Base-by-base conservation (phyloP, 257 asterid genomes). In the Asclepias syriaca region DNA sequence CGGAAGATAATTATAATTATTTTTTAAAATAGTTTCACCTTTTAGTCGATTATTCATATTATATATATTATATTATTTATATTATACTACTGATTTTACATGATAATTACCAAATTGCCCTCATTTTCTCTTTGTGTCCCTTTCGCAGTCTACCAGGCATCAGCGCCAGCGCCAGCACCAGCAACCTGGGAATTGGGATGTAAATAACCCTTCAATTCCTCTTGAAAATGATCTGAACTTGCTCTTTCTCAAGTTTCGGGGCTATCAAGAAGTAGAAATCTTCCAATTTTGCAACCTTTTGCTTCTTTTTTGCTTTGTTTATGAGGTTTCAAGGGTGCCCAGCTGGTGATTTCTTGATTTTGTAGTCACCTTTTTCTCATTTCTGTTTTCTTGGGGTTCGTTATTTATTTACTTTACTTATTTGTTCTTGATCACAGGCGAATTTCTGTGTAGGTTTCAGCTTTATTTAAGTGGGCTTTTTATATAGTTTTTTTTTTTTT, bases 191-290 rank as follows among this genome's bases (percentile, higher is more conserved):
- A 34, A 24, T 24, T 24, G 27, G 27, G 27, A 24, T 16, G 6
- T 50, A 16, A 50, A 49, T 49, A 14, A 12, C 68, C 43, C 69
- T 37, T 19, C 68, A 6, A 64, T 16, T 14, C 68, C 68, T 15
- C 48, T 34, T 34, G 67, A 34, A 16, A 64, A 29, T 46, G 58
- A 29, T 15, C 8, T 46, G 7, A 32, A 64, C 16, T 40, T 48
- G 21, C 27, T 46, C 32, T 60, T 60, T 61, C 29, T 56, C 57
- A 21, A 15, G 74, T 39, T 55, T 39, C 74, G 5, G 18, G 63
- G 9, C 24, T 13, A 27, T 34, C 34, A 53, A 54, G 32, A 65
- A 72, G 75, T 70, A 76, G 0, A 71, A 65, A 7, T 70, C 65
- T 50, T 70, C 40, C 34, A 27, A 64, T 40, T n/a, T 18, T 34